Conservation (phyloP, 1,139 yeast genomes). For the Blastobotrys apis region DNA sequence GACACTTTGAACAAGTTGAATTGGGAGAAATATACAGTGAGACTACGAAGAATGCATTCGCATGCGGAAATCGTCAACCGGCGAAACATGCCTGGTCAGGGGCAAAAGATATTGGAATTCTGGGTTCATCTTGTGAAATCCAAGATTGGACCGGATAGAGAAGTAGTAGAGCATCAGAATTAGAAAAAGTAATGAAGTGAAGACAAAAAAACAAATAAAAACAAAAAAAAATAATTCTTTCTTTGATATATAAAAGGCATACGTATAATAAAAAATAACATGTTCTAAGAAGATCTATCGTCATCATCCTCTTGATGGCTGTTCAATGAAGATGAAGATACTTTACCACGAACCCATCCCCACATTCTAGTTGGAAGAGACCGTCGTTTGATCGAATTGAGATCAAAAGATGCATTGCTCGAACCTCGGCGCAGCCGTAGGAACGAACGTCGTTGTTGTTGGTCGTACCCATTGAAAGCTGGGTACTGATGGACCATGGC, state of each 20-base stretch:
- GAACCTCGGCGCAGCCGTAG: constrained; percentile 9
- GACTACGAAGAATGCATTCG: constrained; percentile 62
- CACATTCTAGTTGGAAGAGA: constrained; percentile 21
- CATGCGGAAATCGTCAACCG: constrained; percentile 68
- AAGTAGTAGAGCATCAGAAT: too few relatives aligned
- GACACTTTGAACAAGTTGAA: constrained; percentile 52
- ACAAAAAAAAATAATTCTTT: background rate
- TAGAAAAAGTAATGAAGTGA: background rate
- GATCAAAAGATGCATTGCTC: constrained; percentile 6
- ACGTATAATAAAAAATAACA: background rate
- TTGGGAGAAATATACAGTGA: constrained; percentile 70
- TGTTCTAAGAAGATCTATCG: too few relatives aligned
- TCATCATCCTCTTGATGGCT: background rate
- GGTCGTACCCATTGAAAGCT: background rate
- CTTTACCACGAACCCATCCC: constrained; percentile 25
- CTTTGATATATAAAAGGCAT: background rate
- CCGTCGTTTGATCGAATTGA: constrained; percentile 5
- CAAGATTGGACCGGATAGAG: constrained; percentile 5
- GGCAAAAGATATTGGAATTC: constrained; percentile 27
- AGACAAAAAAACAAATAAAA: background rate
- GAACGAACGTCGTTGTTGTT: background rate
- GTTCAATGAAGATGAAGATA: background rate
- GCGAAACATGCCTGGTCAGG: constrained; percentile 31
- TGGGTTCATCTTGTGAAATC: constrained; percentile 23
- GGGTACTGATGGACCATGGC: constrained; percentile 20